Percentiles rank a stretch among this genome's conserved stretches.
Conservation (phyloP, 2,329 filamentous ascomycete genomes). For the Penicillium polonicum region DNA sequence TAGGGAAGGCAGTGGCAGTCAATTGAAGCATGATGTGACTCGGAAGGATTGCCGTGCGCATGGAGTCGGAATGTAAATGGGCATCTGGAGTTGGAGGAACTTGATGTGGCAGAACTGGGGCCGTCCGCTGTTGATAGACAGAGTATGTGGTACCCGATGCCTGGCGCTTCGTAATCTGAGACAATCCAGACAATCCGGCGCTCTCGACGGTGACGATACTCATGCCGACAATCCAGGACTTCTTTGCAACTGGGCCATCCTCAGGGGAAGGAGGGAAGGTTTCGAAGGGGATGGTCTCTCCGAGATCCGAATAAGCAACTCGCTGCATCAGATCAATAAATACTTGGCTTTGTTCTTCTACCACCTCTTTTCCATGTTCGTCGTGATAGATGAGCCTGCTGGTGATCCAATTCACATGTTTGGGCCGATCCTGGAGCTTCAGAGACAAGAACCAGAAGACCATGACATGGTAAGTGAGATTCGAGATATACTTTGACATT, state of each 20-base stretch:
- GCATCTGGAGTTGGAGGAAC: conserved; percentile 41
- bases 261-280: conserved; percentile 42
- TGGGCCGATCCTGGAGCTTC: conserved; percentile 77
- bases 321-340: conserved; percentile 94
- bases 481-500: conserved; percentile 89
- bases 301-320: conserved; percentile 79
- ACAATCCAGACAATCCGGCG: conserved; percentile 46
- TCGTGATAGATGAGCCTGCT: conserved; percentile 79
- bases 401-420: conserved; percentile 85
- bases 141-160: conserved; percentile 52
- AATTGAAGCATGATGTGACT: conserved; percentile 49
- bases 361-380: conserved; percentile 67
- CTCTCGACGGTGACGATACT: conserved; percentile 54
- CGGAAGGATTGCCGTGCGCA: conserved; percentile 45
- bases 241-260: conserved; percentile 45
- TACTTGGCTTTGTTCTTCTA: conserved; percentile 90
- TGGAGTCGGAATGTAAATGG: conserved; percentile 40
- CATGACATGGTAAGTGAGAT: conserved; percentile 90
- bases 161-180: conserved; percentile 52
- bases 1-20: conserved; percentile 45
- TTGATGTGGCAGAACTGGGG: conserved; percentile 47
- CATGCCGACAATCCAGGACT: conserved; percentile 53
- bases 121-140: conserved; percentile 49
- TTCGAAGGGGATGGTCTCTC: conserved; percentile 58
- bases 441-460: conserved; percentile 95